Base-by-base conservation (phyloP, 352 stramenopile species). In the Globisporangium paroecandrum region DNA sequence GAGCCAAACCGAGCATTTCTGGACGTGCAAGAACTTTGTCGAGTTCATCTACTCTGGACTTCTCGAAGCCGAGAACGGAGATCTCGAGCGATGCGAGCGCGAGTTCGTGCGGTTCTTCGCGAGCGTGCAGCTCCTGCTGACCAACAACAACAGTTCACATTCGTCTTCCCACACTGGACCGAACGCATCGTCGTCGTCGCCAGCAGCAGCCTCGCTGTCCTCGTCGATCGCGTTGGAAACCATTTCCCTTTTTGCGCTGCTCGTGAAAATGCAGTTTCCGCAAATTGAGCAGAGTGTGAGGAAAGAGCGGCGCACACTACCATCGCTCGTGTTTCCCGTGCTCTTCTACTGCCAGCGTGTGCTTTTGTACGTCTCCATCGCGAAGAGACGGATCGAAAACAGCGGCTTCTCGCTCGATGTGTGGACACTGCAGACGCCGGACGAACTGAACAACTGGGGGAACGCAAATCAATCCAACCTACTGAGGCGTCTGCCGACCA, bases 81-180 rank as follows among this genome's bases (percentile, higher is more conserved):
- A 81, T 43, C 38, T 81, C 53, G 24, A 53, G 20, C 9, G 18
- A 0, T 70, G 69, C 27, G 77, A 85, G 62, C 58, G 65, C 9
- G 66, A 76, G 62, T 82, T 81, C 22, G 64, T 81, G 41, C 68
- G 68, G 0, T 75, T 85, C 38, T 71, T 83, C 25, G 66, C 77
- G 20, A 83, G 75, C 59, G 66, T 83, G 27, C 77, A 85, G 66
- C 66, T 81, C n/a, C 53, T 64, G 6, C 43, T 68, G 9, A 18
- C 41, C 15, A 49, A n/a, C 12, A 64, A 51, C 24, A 29, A n/a
- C 51, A 47, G 66, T 1, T 69, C 71, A 6, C 75, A 72, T 1
- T 41, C 65, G 3, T 24, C 62, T 27, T 43, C 55, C 41, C 27
- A 12, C 27, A 34, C 25, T 38, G 25, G 5, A 9, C 1, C 54